Evolutionary conservation across 768 basidiomycete species (phyloP).

Genomic region (Suillus occidentalis): DNA sequence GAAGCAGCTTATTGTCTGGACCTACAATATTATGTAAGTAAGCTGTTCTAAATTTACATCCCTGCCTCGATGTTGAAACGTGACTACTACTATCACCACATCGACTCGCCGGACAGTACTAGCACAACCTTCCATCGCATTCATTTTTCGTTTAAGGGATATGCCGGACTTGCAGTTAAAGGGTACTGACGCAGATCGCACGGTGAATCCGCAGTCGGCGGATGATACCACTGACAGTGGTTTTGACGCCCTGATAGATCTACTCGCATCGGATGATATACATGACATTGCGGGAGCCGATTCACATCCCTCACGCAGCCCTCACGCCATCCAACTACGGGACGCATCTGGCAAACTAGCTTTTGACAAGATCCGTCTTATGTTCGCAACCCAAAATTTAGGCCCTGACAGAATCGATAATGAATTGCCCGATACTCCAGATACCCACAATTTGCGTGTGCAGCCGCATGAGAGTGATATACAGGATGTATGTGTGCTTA

Average conservation of each 20-base stretch:
- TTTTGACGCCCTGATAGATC: conserved; percentile 31
- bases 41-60: not conserved
- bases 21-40: not conserved
- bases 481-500: not conserved
- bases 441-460: not conserved
- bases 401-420: not conserved
- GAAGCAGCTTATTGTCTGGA: not conserved
- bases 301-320: not conserved
- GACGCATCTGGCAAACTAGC: conserved; percentile 32
- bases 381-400: conserved; percentile 24
- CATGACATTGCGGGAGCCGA: conserved; percentile 11
- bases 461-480: not conserved
- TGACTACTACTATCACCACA: not conserved
- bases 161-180: not conserved
- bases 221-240: conserved; percentile 16
- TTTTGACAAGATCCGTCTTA: conserved; percentile 29
- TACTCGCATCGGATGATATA: conserved; percentile 29
- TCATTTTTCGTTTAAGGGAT: too few species aligned
- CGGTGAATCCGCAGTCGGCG: not conserved
- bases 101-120: not conserved
- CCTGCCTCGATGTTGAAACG: not conserved
- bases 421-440: not conserved
- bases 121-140: not conserved
- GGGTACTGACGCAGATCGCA: not conserved
- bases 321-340: conserved; percentile 17